phyloP scores from a whole-genome alignment of 83 land plant species.

The Thuja plicata region DNA sequence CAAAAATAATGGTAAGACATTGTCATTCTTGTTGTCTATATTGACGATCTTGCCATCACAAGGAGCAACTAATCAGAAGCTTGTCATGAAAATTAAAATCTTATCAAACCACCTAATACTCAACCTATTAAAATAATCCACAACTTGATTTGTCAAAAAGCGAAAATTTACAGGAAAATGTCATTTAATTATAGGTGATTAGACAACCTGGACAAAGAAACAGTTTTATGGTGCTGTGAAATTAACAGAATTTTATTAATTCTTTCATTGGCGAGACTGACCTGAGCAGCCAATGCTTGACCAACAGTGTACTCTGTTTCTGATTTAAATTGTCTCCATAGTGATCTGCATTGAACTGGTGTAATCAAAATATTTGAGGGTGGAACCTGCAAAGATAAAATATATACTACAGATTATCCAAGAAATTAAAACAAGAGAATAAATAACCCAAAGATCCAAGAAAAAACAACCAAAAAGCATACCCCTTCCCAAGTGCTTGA shows the following conservation, averaged over 20 bases:
- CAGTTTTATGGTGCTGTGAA: background rate
- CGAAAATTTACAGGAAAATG: background rate
- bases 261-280: constrained; percentile 1
- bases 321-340: constrained; percentile 76
- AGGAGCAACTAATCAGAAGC: background rate
- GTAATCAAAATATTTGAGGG: constrained; percentile 52
- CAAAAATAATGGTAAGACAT: too few relatives aligned
- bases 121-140: background rate
- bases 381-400: constrained; percentile 34
- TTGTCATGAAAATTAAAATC: background rate
- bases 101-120: background rate
- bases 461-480: background rate
- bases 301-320: constrained; percentile 73
- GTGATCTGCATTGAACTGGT: constrained; percentile 73
- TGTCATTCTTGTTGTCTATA: too few relatives aligned
- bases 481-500: constrained; percentile 94
- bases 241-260: background rate
- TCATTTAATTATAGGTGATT: background rate
- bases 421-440: background rate
- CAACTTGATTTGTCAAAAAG: background rate
- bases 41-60: too few relatives aligned
- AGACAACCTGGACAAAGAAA: background rate
- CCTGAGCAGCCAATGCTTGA: constrained; percentile 91
- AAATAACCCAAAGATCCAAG: background rate
- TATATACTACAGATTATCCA: background rate